Evolutionary conservation across 1,284 basidiomycete species (phyloP).

Genomic region (Phlebopus sp.): DNA sequence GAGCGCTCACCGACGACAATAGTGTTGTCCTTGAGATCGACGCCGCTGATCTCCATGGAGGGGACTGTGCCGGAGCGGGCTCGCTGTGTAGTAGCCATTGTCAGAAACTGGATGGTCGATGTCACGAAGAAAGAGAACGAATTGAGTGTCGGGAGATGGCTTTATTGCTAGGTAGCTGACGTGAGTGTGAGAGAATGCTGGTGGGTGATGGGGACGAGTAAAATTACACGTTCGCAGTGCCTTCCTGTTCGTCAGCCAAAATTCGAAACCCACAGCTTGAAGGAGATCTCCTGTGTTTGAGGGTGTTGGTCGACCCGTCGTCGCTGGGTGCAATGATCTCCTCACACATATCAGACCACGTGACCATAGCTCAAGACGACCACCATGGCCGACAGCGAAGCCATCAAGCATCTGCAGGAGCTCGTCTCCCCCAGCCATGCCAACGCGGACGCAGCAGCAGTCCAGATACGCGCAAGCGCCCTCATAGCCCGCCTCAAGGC

Average conservation of each 20-base stretch:
- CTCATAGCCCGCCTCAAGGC: constrained; percentile 74
- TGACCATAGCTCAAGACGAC: constrained; percentile 2
- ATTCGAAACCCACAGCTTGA: too few species aligned
- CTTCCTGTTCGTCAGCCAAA: constrained; percentile 17
- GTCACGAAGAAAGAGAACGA: constrained; percentile 8
- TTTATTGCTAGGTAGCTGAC: constrained; percentile 25
- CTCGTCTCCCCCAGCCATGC: constrained; percentile 50
- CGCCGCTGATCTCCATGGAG: constrained; percentile 75
- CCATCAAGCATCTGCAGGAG: constrained; percentile 59
- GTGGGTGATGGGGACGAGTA: constrained; percentile 7
- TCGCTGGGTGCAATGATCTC: not conserved
- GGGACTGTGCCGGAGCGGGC: constrained; percentile 79
- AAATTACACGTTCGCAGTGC: constrained; percentile 6
- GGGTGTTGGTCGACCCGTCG: too few species aligned
- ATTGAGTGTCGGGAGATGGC: constrained; percentile 2
- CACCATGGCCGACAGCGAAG: constrained; percentile 31
- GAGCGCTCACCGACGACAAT: constrained; percentile 72
- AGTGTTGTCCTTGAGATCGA: constrained; percentile 82
- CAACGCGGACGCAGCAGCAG: constrained; percentile 46
- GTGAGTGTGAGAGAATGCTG: constrained; percentile 22
- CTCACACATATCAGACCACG: constrained; percentile 14
- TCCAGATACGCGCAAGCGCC: constrained; percentile 64
- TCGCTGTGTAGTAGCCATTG: constrained; percentile 46
- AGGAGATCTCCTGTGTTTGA: too few species aligned
- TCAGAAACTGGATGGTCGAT: constrained; percentile 1